phyloP scores from a whole-genome alignment of 2,329 filamentous ascomycete genomes.

The Diaporthe capsici region DNA sequence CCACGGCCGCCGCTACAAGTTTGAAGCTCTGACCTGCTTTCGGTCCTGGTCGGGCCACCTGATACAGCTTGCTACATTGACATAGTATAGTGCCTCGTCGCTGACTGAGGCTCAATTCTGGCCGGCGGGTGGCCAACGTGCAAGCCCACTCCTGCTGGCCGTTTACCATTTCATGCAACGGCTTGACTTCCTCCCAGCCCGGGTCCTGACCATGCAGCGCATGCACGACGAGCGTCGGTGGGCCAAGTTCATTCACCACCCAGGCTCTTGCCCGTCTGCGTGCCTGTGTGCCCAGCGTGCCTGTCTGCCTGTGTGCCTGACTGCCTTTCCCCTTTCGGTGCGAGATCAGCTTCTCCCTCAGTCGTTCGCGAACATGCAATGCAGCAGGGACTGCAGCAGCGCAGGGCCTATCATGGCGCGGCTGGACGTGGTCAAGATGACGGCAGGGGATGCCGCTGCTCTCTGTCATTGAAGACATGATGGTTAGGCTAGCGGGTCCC shows the following conservation, averaged over 20 bases:
- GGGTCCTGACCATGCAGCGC: conserved; percentile 22
- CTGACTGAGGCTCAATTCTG: conserved; percentile 24
- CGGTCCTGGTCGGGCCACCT: conserved; percentile 29
- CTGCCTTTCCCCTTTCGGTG: conserved; percentile 10
- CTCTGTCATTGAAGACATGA: conserved; percentile 32
- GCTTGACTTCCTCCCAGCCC: conserved; percentile 22
- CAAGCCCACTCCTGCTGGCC: conserved; percentile 19
- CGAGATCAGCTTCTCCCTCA: conserved; percentile 8
- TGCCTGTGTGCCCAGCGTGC: conserved; percentile 11
- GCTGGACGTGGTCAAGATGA: conserved; percentile 31
- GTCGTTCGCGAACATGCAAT: conserved; percentile 18
- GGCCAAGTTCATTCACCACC: neutral
- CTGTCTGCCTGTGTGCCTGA: conserved; percentile 16
- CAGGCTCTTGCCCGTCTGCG: neutral
- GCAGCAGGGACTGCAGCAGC: conserved; percentile 8
- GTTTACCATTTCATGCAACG: conserved; percentile 19
- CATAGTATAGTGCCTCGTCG: conserved; percentile 10
- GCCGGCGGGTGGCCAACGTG: conserved; percentile 20
- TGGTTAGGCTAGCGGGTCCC: conserved; percentile 38
- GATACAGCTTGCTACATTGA: conserved; percentile 13
- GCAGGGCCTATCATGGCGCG: conserved; percentile 24
- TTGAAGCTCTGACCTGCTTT: conserved; percentile 30
- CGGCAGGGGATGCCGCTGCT: conserved; percentile 29
- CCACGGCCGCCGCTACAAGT: conserved; percentile 21
- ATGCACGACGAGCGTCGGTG: conserved; percentile 24